Base-by-base conservation (phyloP, 192 early-diverging fungal species). In the Phlyctochytrium arcticum region DNA sequence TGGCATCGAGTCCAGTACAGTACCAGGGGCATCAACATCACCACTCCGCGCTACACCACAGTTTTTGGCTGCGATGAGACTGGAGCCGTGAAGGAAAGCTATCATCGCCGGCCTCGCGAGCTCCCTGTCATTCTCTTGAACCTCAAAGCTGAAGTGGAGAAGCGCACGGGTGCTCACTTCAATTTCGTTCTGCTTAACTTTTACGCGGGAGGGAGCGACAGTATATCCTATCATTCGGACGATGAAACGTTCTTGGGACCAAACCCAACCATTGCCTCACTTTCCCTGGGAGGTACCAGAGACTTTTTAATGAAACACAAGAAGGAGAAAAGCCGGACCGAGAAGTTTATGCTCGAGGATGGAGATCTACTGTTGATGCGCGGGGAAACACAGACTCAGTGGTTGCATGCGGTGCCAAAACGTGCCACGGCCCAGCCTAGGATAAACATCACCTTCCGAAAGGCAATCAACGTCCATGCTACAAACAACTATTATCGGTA, bases 251-350 rank as follows among this genome's bases (percentile, higher is more conserved):
- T 62, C 48, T 48, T 62, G 0, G 60, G 60, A 21, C 46, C 46
- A 15, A 51, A 53, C 48, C 60, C 60, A 0, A 51, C 48, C 24
- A 62, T 62, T 21, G 60, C 60, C 17, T 51, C 47, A 0, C 42
- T 62, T 19, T 19, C 47, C 29, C 48, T 62, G 12, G 60, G 60
- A 8, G 44, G 47, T 2, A 17, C 48, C 1, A n/a, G 60, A 7
- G 60, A 62, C 5, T 62, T 62, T 62, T 6, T 62, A 26, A 51
- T 62, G 60, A 51, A 51, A 46, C 26, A 48, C 48, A 62, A 62
- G 32, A 26, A 2, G 2, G 60, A 51, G 7, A 21, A 12, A 1
- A 6, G 21, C 15, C 19, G 33, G 29, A 60, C 39, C 8, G 60
- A 62, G 48, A 62, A 62, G 60, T 51, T 54, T 48, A 3, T 62